Conservation (phyloP, 768 basidiomycete species). For the Tylopilus felleus region DNA sequence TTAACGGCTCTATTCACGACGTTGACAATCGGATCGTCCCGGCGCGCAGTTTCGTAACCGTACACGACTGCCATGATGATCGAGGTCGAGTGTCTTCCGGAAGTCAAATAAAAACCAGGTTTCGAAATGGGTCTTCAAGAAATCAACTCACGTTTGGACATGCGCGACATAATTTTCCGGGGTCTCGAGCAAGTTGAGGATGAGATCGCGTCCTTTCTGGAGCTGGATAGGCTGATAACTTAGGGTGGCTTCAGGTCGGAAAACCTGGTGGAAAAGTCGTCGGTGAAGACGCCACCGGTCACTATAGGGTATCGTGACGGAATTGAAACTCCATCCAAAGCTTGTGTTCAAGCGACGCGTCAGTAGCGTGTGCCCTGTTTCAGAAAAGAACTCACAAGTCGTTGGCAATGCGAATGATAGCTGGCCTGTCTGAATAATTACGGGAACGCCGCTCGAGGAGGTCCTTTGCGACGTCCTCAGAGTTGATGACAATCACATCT, state of each 20-base stretch:
- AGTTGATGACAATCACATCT: conserved; percentile 40
- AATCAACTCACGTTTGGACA: conserved; percentile 23
- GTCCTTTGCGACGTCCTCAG: conserved; percentile 37
- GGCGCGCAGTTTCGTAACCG: conserved; percentile 25
- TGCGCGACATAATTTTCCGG: conserved; percentile 18
- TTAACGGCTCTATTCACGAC: conserved; percentile 25
- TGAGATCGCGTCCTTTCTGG: conserved; percentile 24
- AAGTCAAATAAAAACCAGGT: background rate
- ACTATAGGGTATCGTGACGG: conserved; percentile 26
- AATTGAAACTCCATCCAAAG: conserved; percentile 31
- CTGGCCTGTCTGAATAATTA: conserved; percentile 44
- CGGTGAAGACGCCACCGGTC: conserved; percentile 31
- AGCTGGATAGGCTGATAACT: conserved; percentile 24
- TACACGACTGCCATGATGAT: conserved; percentile 33
- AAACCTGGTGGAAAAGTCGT: conserved; percentile 28
- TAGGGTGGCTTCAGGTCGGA: conserved; percentile 19
- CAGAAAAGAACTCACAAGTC: conserved; percentile 23
- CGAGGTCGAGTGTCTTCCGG: conserved; percentile 22
- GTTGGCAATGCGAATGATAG: conserved; percentile 24
- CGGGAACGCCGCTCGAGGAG: conserved; percentile 43
- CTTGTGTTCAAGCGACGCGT: conserved; percentile 3
- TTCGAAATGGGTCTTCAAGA: background rate
- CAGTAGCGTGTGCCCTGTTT: background rate
- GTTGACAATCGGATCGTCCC: conserved; percentile 25
- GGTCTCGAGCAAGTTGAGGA: conserved; percentile 24